Evolutionary conservation across 148 eudicot genomes (phyloP).

Genomic region (Suaeda aralocaspica): DNA sequence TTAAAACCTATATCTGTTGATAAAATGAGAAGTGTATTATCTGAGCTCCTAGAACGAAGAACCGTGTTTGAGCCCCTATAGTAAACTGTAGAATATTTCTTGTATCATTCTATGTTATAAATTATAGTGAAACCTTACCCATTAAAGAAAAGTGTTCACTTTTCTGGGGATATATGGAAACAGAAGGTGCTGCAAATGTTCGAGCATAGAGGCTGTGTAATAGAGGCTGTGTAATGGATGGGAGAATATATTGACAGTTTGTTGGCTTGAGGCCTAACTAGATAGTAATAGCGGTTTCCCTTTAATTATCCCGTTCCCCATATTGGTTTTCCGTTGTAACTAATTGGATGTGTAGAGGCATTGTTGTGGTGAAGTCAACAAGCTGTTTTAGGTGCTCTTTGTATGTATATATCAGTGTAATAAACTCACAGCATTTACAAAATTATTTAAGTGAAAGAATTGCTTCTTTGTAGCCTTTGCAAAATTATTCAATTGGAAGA

Average conservation of each 20-base stretch:
- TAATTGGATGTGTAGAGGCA: neutral
- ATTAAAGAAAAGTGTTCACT: neutral
- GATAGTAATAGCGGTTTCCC: neutral
- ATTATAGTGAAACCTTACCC: neutral
- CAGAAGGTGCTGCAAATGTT: too few relatives aligned
- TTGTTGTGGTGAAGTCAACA: neutral
- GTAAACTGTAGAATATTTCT: neutral
- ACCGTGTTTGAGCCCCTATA: conserved; percentile 26
- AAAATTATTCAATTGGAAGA: too few relatives aligned
- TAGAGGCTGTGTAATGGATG: neutral
- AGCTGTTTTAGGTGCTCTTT: conserved; percentile 7
- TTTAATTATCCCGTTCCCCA: neutral
- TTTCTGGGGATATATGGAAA: too few relatives aligned
- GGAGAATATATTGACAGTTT: neutral
- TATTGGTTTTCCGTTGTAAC: neutral
- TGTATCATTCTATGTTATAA: neutral
- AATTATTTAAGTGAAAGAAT: too few relatives aligned
- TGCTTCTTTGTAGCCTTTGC: too few relatives aligned
- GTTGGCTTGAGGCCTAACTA: neutral
- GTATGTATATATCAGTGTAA: conserved; percentile 21
- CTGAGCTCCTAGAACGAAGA: conserved; percentile 64
- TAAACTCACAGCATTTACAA: too few relatives aligned
- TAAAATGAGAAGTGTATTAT: conserved; percentile 68
- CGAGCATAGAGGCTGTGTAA: neutral
- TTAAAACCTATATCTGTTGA: conserved; percentile 81